phyloP scores from a whole-genome alignment of 1,139 yeast species.

The Yamadazyma oceani region DNA sequence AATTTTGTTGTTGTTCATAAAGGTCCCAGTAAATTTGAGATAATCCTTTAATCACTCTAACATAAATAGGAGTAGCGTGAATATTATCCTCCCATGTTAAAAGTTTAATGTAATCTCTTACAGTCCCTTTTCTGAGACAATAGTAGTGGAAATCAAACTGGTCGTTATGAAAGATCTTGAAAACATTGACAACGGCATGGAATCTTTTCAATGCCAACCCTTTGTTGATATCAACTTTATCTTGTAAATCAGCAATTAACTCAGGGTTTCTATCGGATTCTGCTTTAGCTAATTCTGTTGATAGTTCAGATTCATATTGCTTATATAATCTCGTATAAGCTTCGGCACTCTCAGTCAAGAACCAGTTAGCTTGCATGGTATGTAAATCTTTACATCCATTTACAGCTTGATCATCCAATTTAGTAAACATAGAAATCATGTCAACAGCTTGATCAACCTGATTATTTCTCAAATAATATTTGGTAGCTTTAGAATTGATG shows the following conservation, averaged over 20 bases:
- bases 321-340: constrained; percentile 52
- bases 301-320: constrained; percentile 20
- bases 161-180: constrained; percentile 72
- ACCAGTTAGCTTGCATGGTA: constrained; percentile 91
- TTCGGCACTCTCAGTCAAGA: constrained; percentile 81
- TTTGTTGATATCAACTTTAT: constrained; percentile 43
- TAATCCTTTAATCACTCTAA: constrained; percentile 69
- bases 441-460: constrained; percentile 73
- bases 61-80: constrained; percentile 67
- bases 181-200: constrained; percentile 63
- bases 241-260: constrained; percentile 31
- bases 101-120: constrained; percentile 76
- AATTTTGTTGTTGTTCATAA: constrained; percentile 27
- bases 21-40: constrained; percentile 56
- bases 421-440: constrained; percentile 77
- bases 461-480: constrained; percentile 81
- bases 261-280: constrained; percentile 21
- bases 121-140: constrained; percentile 88
- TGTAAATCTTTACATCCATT: constrained; percentile 88
- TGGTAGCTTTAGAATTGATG: constrained; percentile 84
- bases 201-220: constrained; percentile 85
- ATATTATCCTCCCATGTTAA: constrained; percentile 79
- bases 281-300: constrained; percentile 5
- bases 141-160: constrained; percentile 95
- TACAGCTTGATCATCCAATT: constrained; percentile 67